phyloP scores from a whole-genome alignment of 2,329 filamentous ascomycete genomes.

The Diaporthe destruens region DNA sequence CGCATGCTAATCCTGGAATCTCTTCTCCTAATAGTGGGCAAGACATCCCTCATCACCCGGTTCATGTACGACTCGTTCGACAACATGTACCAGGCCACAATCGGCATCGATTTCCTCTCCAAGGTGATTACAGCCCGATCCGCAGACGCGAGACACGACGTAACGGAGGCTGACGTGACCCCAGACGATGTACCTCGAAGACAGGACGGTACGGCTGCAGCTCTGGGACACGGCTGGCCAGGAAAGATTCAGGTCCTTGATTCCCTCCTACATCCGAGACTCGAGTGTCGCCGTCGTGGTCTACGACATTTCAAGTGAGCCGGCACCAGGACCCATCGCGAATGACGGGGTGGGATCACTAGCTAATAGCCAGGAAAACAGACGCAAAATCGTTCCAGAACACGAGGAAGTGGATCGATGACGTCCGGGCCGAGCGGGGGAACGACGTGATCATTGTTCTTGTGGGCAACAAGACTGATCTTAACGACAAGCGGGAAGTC shows the following conservation, averaged over 20 bases:
- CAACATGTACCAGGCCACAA: conserved; percentile 99
- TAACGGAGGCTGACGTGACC: conserved; percentile 13
- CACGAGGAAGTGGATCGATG: conserved; percentile 99
- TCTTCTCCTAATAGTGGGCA: conserved; percentile 78
- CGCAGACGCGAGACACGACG: conserved; percentile 45
- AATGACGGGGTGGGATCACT: conserved; percentile 8
- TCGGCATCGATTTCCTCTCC: conserved; percentile 98
- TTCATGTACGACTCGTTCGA: conserved; percentile 99
- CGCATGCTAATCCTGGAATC: not conserved
- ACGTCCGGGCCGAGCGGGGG: conserved; percentile 94
- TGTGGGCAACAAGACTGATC: conserved; percentile 98
- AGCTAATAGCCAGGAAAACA: conserved; percentile 49
- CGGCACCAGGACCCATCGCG: conserved; percentile 26
- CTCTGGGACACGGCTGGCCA: conserved; percentile 99
- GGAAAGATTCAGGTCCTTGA: conserved; percentile 95
- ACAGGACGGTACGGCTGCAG: conserved; percentile 95
- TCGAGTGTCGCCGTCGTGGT: conserved; percentile 98
- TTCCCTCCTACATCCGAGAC: conserved; percentile 98
- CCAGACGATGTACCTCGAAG: conserved; percentile 99
- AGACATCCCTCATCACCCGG: conserved; percentile 97
- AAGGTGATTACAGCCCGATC: conserved; percentile 71
- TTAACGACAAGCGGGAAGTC: conserved; percentile 98
- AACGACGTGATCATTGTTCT: conserved; percentile 99
- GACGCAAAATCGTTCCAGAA: conserved; percentile 98
- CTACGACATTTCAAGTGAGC: conserved; percentile 92